These are phyloP conservation scores for Bocquillonia castaneifolia DNA, from an alignment of 441 rosid species.

Conservation along the genomic window DNA sequence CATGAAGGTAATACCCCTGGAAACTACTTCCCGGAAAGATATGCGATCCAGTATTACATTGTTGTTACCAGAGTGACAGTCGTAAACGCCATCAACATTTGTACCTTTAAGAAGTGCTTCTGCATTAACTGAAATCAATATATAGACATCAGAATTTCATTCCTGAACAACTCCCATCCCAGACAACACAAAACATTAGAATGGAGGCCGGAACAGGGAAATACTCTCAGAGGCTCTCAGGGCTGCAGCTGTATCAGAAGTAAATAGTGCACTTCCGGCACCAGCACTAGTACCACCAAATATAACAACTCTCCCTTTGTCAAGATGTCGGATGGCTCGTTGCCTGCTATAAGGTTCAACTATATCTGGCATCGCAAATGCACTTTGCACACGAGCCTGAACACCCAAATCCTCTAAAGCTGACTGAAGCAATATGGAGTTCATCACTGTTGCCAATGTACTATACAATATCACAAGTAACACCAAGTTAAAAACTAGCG, in stretches of 20 bases:
- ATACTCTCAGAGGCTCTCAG: conserved; percentile 69
- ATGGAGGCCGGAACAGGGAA: too few species aligned
- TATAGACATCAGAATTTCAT: too few species aligned
- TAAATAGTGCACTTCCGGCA: conserved; percentile 83
- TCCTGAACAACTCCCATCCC: too few species aligned
- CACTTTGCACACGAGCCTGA: conserved; percentile 74
- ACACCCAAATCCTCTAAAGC: conserved; percentile 76
- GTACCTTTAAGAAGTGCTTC: conserved; percentile 59
- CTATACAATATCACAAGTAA: conserved; percentile 31
- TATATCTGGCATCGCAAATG: conserved; percentile 61
- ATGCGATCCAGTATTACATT: conserved; percentile 40
- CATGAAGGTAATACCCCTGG: conserved; percentile 46
- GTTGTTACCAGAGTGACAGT: conserved; percentile 42
- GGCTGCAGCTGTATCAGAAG: conserved; percentile 88
- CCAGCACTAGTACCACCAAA: conserved; percentile 82
- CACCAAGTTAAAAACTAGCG: background rate
- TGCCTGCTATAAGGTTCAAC: conserved; percentile 82
- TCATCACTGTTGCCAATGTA: conserved; percentile 96
- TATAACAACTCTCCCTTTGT: conserved; percentile 91
- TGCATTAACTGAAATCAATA: conserved; percentile 64
- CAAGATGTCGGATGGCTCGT: conserved; percentile 78
- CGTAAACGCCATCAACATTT: conserved; percentile 44
- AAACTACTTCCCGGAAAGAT: conserved; percentile 45
- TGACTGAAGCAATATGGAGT: conserved; percentile 80
- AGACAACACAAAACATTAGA: too few species aligned